phyloP scores from a whole-genome alignment of 371 early-diverging fungal species.

The Dentiscutata heterogama region DNA sequence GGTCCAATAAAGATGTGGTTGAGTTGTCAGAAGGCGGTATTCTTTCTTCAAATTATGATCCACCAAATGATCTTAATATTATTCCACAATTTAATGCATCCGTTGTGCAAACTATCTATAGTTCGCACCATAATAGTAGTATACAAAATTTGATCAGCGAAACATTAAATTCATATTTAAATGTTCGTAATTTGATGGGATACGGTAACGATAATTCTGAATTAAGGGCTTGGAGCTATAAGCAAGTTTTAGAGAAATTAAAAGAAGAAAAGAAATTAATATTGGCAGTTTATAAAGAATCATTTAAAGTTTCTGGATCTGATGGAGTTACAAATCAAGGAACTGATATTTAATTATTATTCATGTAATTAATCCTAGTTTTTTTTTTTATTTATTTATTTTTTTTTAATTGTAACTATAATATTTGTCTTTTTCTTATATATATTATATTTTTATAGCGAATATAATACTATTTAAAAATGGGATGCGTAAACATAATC shows the following conservation, averaged over 20 bases:
- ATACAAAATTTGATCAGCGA: neutral
- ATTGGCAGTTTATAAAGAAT: neutral
- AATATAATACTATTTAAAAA: too few relatives aligned
- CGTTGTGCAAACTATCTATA: neutral
- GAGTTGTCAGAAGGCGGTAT: neutral
- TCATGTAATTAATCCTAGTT: too few relatives aligned
- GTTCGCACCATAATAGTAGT: neutral
- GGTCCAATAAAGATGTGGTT: neutral
- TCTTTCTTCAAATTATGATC: too few relatives aligned
- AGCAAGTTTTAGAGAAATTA: conserved; percentile 30
- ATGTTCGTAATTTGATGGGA: conserved; percentile 36
- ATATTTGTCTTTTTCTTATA: too few relatives aligned
- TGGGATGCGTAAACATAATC: too few relatives aligned
- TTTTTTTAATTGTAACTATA: too few relatives aligned
- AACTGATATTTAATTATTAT: neutral
- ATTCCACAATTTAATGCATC: neutral
- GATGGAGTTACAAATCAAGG: neutral
- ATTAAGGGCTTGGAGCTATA: conserved; percentile 29
- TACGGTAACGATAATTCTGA: conserved; percentile 6
- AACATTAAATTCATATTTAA: conserved; percentile 24
- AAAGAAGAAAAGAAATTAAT: conserved; percentile 26
- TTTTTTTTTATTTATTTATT: too few relatives aligned
- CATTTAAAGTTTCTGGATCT: conserved; percentile 13
- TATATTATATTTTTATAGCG: too few relatives aligned
- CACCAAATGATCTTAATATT: neutral